Base-by-base conservation (phyloP, 441 rosid genomes). In the Isatis lusitanica region DNA sequence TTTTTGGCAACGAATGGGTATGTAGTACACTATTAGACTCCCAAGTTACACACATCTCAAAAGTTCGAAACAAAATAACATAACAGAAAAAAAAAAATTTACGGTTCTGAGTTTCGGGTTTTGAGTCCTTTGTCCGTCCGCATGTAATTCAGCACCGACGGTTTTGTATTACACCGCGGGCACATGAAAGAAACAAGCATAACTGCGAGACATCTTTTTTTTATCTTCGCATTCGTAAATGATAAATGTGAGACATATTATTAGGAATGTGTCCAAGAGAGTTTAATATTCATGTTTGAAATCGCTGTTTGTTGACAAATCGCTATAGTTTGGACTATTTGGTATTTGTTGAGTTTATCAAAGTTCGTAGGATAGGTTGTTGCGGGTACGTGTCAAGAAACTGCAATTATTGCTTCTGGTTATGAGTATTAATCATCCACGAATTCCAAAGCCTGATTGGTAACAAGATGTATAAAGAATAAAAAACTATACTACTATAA, bases 111-210 rank as follows among this genome's bases (percentile, higher is more conserved):
- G 30, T 1, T 18, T 50, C 9, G 13, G 1, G 0, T 9, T 21
- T 50, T 26, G 42, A 48, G 17, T 43, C n/a, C 18, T 31, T 43
- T 21, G 66, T 58, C 38, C 13, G 58, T 70, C 38, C 66, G 28
- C 12, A 10, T 70, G 46, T 50, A 12, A 18, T 71, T 50, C 61
- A 61, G 53, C 75, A 71, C 69, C 76, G 71, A 65, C 65, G 58
- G 40, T 38, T 73, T 73, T 36, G 51, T 65, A 36, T 46, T 16
- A 36, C 7, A 44, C 58, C 10, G 18, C 44, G 26, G 39, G 12
- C 17, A 46, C 62, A 65, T 38, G 64, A 73, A 44, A 55, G 40
- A 21, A 26, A 44, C 31, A 55, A 50, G 24, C 33, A 56, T 63
- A 51, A 71, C 43, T 61, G 42, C 35, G 43, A 62, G 8, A 9